These are phyloP conservation scores for Bullera alba DNA, from an alignment of 768 basidiomycete genomes.

Conservation along the genomic window DNA sequence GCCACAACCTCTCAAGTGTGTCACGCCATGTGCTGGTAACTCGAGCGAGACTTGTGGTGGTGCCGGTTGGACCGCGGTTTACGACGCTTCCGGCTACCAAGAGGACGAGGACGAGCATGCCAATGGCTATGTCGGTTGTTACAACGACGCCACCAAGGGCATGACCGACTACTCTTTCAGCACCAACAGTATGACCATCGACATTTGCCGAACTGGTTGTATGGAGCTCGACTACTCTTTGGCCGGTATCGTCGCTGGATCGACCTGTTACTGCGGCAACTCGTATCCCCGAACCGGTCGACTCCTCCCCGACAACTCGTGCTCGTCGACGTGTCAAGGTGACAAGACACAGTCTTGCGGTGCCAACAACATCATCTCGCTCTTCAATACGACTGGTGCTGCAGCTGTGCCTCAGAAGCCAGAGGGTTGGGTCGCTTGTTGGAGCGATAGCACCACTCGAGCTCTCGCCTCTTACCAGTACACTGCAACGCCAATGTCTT, in stretches of 20 bases:
- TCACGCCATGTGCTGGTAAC: not conserved
- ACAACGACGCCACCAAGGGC: slow-evolving; percentile 11
- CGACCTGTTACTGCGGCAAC: slow-evolving; percentile 24
- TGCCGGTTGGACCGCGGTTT: not conserved
- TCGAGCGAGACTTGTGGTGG: not conserved
- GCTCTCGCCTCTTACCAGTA: slow-evolving; percentile 9
- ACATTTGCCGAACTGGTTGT: slow-evolving; percentile 17
- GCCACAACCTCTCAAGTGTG: not conserved
- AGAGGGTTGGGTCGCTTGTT: slow-evolving; percentile 19
- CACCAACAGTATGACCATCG: slow-evolving; percentile 11
- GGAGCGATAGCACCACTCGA: not conserved
- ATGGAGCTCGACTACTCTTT: slow-evolving; percentile 18
- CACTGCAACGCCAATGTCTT: slow-evolving; percentile 19
- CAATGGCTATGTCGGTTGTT: slow-evolving; percentile 16
- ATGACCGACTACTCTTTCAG: slow-evolving; percentile 17
- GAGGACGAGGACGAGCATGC: not conserved
- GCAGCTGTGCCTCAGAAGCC: not conserved
- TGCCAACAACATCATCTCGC: slow-evolving; percentile 4
- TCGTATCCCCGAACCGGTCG: slow-evolving; percentile 1
- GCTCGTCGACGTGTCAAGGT: not conserved
- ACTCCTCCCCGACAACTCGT: not conserved
- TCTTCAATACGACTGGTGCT: slow-evolving; percentile 5
- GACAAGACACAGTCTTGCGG: slow-evolving; percentile 4
- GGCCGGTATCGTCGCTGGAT: slow-evolving; percentile 10
- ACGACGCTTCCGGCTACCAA: not conserved